These are phyloP conservation scores for Thielaviopsis euricoi DNA, from an alignment of 2,329 filamentous ascomycete genomes.

Conservation along the genomic window DNA sequence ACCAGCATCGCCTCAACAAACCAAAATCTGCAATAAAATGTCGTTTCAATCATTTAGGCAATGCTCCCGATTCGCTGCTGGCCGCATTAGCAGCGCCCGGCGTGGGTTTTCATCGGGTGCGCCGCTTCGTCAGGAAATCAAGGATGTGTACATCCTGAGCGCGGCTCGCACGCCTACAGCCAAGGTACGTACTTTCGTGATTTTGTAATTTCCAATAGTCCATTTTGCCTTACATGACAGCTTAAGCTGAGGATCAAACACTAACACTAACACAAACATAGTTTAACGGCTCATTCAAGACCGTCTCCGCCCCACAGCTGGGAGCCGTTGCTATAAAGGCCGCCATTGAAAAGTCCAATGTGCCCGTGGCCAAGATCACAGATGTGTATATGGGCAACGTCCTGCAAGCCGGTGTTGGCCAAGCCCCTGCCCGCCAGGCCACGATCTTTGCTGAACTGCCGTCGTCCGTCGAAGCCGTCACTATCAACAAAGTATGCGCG, in stretches of 20 bases:
- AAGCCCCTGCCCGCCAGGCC: constrained; percentile 84
- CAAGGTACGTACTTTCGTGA: constrained; percentile 40
- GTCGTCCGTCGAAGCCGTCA: constrained; percentile 67
- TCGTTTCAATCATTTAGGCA: neutral
- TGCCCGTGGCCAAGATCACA: constrained; percentile 65
- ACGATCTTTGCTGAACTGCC: constrained; percentile 74
- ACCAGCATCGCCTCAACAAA: neutral
- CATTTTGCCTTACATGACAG: neutral
- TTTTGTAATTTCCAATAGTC: neutral
- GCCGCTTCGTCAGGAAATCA: constrained; percentile 47
- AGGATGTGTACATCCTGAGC: constrained; percentile 87
- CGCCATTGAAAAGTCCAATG: constrained; percentile 68
- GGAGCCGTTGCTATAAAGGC: constrained; percentile 85
- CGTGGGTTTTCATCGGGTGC: constrained; percentile 27
- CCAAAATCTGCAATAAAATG: neutral
- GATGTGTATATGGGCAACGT: constrained; percentile 98
- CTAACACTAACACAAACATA: constrained; percentile 21
- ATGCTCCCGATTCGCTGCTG: neutral
- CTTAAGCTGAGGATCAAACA: neutral
- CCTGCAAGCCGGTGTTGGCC: constrained; percentile 65
- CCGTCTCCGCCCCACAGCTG: constrained; percentile 70
- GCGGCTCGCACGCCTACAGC: constrained; percentile 78
- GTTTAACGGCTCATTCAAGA: constrained; percentile 89
- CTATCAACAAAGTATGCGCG: constrained; percentile 96
- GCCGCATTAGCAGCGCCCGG: too few species aligned